Base-by-base conservation (phyloP, 441 rosid genomes). In the Biscutella laevigata region DNA sequence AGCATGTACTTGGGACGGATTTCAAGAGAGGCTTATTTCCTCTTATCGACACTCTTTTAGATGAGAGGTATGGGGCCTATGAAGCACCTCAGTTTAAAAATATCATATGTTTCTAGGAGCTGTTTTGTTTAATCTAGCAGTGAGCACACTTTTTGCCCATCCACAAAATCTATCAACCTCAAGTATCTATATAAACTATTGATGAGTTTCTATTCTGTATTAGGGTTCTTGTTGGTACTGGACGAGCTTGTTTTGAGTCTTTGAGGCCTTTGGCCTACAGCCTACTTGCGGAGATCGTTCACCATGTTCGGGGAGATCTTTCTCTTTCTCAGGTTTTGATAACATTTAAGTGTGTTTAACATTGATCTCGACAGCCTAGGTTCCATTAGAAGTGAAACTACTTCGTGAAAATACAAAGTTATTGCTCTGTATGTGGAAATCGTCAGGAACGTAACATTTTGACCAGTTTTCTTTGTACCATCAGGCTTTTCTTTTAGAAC, bases 21-120 rank as follows among this genome's bases (percentile, higher is more conserved):
- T 94, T 89, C 74, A 89, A 89, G 81, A 79, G 94, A 80, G 99
- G 99, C 54, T 78, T 94, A 64, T 94, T 89, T 80, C 99, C 99
- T 49, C 75, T 89, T 75, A 86, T 94, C 39, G 97, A 94, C 77
- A 94, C 81, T 16, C 84, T 94, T 62, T 65, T 94, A 73, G 97
- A 94, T 68, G 95, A 94, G 79, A 84, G 95, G 99, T 94, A 74
- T 65, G 40, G 17, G 36, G 56, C 37, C 26, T 44, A 45, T 45
- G 59, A 36, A 49, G 30, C 26, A 34, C 34, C 17, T 35, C 39
- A 38, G 19, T 34, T 51, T 6, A 9, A 15, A 57, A 30, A 19
- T 9, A 33, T 12, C 36, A 19, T 14, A 27, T 16, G 4, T 34
- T 11, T 45, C 32, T 15, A 40, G 61, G 35, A 39, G 41, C 53